These are phyloP conservation scores for Hypoxylon fuscum DNA, from an alignment of 495 filamentous ascomycete genomes.

Conservation along the genomic window DNA sequence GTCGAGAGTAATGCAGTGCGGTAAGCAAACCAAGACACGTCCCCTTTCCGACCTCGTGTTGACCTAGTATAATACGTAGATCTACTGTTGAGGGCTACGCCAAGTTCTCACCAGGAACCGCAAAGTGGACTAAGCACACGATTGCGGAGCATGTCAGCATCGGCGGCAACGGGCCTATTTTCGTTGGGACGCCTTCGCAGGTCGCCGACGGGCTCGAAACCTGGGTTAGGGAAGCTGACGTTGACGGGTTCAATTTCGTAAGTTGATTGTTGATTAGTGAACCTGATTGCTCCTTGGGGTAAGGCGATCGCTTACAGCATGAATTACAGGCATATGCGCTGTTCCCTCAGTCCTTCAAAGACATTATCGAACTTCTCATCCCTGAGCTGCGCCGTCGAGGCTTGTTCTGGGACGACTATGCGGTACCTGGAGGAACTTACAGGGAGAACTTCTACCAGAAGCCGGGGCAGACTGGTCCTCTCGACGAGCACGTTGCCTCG, in stretches of 20 bases:
- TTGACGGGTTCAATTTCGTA: constrained; percentile 67
- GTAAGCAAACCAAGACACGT: constrained; percentile 42
- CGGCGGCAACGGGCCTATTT: constrained; percentile 63
- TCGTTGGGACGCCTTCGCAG: constrained; percentile 61
- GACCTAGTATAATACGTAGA: constrained; percentile 13
- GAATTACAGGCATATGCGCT: constrained; percentile 62
- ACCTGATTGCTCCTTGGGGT: not conserved
- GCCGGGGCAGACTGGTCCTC: constrained; percentile 38
- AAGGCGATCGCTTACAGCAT: constrained; percentile 5
- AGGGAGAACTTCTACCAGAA: constrained; percentile 56
- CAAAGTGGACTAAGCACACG: constrained; percentile 71
- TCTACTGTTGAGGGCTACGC: constrained; percentile 54
- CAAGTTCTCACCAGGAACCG: constrained; percentile 47
- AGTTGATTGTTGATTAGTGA: constrained; percentile 36
- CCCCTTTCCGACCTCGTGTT: not conserved
- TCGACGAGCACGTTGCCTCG: constrained; percentile 46
- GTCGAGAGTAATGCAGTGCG: constrained; percentile 71
- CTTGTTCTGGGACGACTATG: constrained; percentile 58
- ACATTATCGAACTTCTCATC: constrained; percentile 64
- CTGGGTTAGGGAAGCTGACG: constrained; percentile 66
- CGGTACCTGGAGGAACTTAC: constrained; percentile 57
- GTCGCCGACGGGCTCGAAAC: constrained; percentile 65
- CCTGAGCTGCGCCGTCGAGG: constrained; percentile 64
- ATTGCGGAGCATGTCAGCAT: constrained; percentile 67
- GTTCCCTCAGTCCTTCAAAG: constrained; percentile 68